Base-by-base conservation (phyloP, 371 early-diverging fungal genomes). In the Mortierella sp. region DNA sequence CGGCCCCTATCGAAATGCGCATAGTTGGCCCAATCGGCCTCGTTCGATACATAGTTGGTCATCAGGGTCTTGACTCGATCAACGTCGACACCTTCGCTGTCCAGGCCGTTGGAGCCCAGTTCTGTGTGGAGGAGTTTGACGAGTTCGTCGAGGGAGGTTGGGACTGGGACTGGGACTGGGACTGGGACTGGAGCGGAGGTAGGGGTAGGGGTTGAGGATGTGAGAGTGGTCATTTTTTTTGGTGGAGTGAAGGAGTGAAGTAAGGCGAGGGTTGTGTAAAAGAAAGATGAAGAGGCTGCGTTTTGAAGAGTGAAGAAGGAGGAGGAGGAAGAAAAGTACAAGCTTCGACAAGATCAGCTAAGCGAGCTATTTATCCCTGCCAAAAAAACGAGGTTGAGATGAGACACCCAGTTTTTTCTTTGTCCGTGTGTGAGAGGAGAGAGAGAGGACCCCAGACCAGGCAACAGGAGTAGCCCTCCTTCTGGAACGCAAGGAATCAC, bases 1-100 rank as follows among this genome's bases (percentile, higher is more conserved):
- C 93, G 89, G 37, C 92, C 88, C 74, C 93, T 91, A 78, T 96
- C 96, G 88, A 95, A 98, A 72, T 93, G 86, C 48, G 96, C 95
- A 78, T 94, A 97, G 81, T 93, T 88, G 19, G 74, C 69, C 96
- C 97, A 98, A 79, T 98, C 97, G 2, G 78, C 79, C 26, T 87
- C 73, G 87, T 93, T 92, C 40, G 94, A 92, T 53, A 78, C 87
- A 80, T 95, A 95, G 71, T 87, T 76, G 46, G 88, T 90, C 95
- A 95, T 94, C 76, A 95, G 67, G 21, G 76, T 76, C 74, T 91
- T 88, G 77, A 96, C 90, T 34, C 91, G 80, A 26, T 89, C 86
- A 9, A 93, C 91, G 81, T 94, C 91, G 55, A 94, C 90, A 28
- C 88, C 84, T 64, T 91, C 89, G 74, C 93, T 91, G 80, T 91